phyloP scores from a whole-genome alignment of 140 eudicot species.

The Senecio squalidus region DNA sequence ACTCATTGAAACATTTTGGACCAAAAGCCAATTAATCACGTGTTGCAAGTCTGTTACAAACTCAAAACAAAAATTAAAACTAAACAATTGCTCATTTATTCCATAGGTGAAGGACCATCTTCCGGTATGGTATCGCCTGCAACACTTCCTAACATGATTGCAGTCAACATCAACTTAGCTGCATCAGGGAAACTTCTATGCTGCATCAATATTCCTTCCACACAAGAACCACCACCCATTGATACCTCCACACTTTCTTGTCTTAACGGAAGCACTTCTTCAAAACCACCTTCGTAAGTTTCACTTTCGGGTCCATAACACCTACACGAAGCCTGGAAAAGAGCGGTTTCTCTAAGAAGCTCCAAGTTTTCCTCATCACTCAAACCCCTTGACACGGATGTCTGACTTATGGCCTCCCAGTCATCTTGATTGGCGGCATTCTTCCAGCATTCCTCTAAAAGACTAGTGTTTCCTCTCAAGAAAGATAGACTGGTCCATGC shows the following conservation, averaged over 20 bases:
- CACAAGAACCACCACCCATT: slow-evolving; percentile 43
- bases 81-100: slow-evolving; percentile 18
- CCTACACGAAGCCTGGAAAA: slow-evolving; percentile 72
- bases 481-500: slow-evolving; percentile 81
- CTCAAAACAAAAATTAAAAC: not conserved
- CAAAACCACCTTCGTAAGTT: slow-evolving; percentile 60
- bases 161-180: slow-evolving; percentile 84
- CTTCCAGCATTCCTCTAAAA: slow-evolving; percentile 95
- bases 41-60: slow-evolving; percentile 1
- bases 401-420: slow-evolving; percentile 64
- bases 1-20: slow-evolving; percentile 5
- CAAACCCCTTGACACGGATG: slow-evolving; percentile 61
- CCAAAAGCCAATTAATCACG: slow-evolving; percentile 3
- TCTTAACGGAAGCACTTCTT: slow-evolving; percentile 70
- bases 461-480: slow-evolving; percentile 48
- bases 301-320: slow-evolving; percentile 78
- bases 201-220: slow-evolving; percentile 84
- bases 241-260: slow-evolving; percentile 39
- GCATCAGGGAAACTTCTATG: slow-evolving; percentile 91
- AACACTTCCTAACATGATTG: slow-evolving; percentile 71
- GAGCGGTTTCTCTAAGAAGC: slow-evolving; percentile 51
- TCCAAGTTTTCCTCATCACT: slow-evolving; percentile 61
- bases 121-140: slow-evolving; percentile 20
- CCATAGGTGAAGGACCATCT: slow-evolving; percentile 57
- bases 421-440: slow-evolving; percentile 82